phyloP scores from a whole-genome alignment of 139 green algal genomes.

The Micractinium sp. region DNA sequence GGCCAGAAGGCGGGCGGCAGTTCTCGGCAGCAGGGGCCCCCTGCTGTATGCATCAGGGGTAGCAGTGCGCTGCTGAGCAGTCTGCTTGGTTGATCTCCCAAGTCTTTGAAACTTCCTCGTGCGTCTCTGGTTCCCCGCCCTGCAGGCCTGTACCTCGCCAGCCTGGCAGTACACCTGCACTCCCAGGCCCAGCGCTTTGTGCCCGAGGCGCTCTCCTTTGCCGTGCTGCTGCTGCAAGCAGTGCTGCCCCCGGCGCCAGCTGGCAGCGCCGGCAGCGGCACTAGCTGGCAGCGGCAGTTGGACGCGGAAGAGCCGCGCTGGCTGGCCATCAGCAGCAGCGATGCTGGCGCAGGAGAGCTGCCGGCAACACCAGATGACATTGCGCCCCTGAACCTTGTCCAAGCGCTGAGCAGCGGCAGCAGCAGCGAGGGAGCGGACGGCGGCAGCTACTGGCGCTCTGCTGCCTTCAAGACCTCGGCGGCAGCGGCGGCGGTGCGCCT shows the following conservation, averaged over 20 bases:
- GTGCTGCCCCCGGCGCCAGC: neutral
- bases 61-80: neutral
- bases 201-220: constrained; percentile 75
- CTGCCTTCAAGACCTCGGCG: constrained; percentile 44
- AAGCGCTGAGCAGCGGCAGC: neutral
- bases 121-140: no score
- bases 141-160: constrained; percentile 47
- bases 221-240: constrained; percentile 47
- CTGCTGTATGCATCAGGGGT: neutral
- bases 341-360: neutral
- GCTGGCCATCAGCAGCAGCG: neutral
- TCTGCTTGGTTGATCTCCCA: neutral
- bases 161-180: constrained; percentile 55
- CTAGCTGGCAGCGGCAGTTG: constrained; percentile 1
- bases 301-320: constrained; percentile 18
- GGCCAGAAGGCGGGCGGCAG: no score
- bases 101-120: neutral
- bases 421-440: neutral
- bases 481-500: constrained; percentile 54
- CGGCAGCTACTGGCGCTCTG: constrained; percentile 5
- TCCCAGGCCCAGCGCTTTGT: constrained; percentile 56
- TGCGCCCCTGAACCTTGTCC: constrained; percentile 18
- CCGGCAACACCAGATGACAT: constrained; percentile 14
- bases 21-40: neutral
- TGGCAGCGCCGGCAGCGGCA: neutral